Evolutionary conservation across 1,284 basidiomycete species (phyloP).

Genomic region (Grifola frondosa): DNA sequence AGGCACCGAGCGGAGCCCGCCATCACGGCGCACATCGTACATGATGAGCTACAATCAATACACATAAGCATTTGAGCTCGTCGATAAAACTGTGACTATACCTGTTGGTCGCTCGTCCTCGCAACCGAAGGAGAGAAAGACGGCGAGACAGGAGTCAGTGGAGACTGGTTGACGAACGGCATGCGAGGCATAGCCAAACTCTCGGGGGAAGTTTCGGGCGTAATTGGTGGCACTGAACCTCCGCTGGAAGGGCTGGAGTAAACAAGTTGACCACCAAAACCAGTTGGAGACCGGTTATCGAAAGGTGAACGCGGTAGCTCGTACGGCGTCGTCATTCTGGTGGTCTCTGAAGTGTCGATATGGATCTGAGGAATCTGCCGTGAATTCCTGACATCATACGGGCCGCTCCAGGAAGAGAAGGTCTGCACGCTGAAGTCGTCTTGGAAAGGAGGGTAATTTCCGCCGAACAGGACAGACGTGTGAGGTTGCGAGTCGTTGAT

Average conservation of each 20-base stretch:
- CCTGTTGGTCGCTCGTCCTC: too few relatives aligned
- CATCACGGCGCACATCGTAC: too few relatives aligned
- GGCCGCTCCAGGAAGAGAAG: too few relatives aligned
- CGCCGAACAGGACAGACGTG: too few relatives aligned
- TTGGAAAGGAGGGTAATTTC: too few relatives aligned
- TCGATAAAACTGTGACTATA: not conserved
- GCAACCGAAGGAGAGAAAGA: slow-evolving; percentile 1
- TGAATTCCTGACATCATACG: too few relatives aligned
- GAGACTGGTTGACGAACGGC: slow-evolving; percentile 9
- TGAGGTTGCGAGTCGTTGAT: too few relatives aligned
- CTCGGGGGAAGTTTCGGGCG: slow-evolving; percentile 9
- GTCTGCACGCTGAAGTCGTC: too few relatives aligned
- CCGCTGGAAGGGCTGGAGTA: slow-evolving; percentile 14
- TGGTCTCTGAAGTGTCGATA: slow-evolving; percentile 7
- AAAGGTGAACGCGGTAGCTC: slow-evolving; percentile 6
- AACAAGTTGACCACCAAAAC: not conserved
- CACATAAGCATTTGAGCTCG: not conserved
- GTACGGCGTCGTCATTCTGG: too few relatives aligned
- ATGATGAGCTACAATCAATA: too few relatives aligned
- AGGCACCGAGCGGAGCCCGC: too few relatives aligned
- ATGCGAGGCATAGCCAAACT: slow-evolving; percentile 2
- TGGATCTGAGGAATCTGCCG: slow-evolving; percentile 15
- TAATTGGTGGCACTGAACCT: slow-evolving; percentile 10
- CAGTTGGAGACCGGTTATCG: slow-evolving; percentile 7
- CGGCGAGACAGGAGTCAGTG: slow-evolving; percentile 11